These are phyloP conservation scores for Anthostomella pinea DNA, from an alignment of 2,329 filamentous ascomycete species.

Conservation along the genomic window DNA sequence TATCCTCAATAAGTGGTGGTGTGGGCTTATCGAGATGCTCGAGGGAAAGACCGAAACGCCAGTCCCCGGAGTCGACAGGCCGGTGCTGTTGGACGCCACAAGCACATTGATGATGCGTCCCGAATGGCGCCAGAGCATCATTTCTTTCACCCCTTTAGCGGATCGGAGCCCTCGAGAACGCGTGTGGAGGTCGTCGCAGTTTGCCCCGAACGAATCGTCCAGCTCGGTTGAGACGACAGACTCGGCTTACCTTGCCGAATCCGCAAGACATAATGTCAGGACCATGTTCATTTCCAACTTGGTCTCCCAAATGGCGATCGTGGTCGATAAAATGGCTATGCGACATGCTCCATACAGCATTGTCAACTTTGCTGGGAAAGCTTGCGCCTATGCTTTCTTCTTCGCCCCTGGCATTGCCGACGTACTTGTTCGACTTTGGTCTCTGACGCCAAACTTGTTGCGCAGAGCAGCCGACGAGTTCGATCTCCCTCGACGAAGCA, in stretches of 20 bases:
- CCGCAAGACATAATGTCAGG: slow-evolving; percentile 82
- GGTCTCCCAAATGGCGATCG: slow-evolving; percentile 77
- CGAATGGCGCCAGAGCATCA: slow-evolving; percentile 78
- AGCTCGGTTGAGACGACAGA: slow-evolving; percentile 63
- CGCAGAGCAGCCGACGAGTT: slow-evolving; percentile 70
- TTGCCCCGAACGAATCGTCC: slow-evolving; percentile 55
- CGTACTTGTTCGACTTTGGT: slow-evolving; percentile 79
- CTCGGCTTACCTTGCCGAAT: slow-evolving; percentile 51
- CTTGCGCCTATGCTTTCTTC: slow-evolving; percentile 89
- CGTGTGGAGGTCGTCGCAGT: slow-evolving; percentile 44
- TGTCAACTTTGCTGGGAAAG: slow-evolving; percentile 85
- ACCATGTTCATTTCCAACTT: slow-evolving; percentile 84
- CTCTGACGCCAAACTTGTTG: slow-evolving; percentile 64
- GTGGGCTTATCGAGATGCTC: slow-evolving; percentile 74
- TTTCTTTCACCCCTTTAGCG: slow-evolving; percentile 60
- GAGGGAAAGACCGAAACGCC: slow-evolving; percentile 63
- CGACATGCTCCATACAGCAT: slow-evolving; percentile 64
- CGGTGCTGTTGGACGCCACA: slow-evolving; percentile 73
- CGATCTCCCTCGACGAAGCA: slow-evolving; percentile 55
- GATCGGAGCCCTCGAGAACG: slow-evolving; percentile 51
- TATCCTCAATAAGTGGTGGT: slow-evolving; percentile 91
- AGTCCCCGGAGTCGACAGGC: slow-evolving; percentile 79
- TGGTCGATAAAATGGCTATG: slow-evolving; percentile 85
- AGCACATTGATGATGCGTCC: slow-evolving; percentile 82
- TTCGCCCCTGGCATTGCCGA: slow-evolving; percentile 86